Evolutionary conservation across 164 flowering plant genomes (phyloP), one percentile per base, ranked within the genome.

Genomic region (Brasenia schreberi): DNA sequence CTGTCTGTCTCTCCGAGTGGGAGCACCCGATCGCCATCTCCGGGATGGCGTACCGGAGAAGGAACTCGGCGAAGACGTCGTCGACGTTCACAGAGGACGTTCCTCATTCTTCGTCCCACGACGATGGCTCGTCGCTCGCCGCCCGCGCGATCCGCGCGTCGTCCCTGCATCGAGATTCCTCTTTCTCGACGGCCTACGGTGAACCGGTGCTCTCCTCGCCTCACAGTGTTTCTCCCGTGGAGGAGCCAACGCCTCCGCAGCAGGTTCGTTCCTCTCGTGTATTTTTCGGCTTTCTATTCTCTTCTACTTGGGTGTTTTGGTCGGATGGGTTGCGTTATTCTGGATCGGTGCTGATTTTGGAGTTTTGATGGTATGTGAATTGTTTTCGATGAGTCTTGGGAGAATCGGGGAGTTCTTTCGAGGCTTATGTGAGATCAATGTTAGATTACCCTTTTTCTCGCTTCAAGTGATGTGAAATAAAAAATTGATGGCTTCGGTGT

Each of bases 71-170:
- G 18, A 18, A 67, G 4, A 69, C 77, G 73, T 67, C 74, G 43
- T 67, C 81, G 17, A 78, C 82, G 0, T 78, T 78, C 67, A 23
- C 80, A 11, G 66, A 80, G 1, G 62, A 60, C 19, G 10, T 7
- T 61, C 53, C 75, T 12, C 56, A 70, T 4, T 49, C 67, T 0
- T 68, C 80, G 0, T 64, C 80, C 0, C 18, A 45, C 4, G 68
- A 66, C 7, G 45, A 58, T 27, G 69, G 73, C 42, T 64, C 79
- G 0, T 82, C 90, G 42, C 82, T 93, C 5, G 96, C 94, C 0
- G 87, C 96, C 39, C 92, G 84, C 77, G 98, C 97, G n/a, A 93
- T 87, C 74, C 76, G 86, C 23, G 94, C 92, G 5, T 86, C 97
- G 23, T 83, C 88, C 11, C 83, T 85, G 45, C 95, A 77, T 49